phyloP scores from a whole-genome alignment of 139 green algal species.

The Eudorina sp. region DNA sequence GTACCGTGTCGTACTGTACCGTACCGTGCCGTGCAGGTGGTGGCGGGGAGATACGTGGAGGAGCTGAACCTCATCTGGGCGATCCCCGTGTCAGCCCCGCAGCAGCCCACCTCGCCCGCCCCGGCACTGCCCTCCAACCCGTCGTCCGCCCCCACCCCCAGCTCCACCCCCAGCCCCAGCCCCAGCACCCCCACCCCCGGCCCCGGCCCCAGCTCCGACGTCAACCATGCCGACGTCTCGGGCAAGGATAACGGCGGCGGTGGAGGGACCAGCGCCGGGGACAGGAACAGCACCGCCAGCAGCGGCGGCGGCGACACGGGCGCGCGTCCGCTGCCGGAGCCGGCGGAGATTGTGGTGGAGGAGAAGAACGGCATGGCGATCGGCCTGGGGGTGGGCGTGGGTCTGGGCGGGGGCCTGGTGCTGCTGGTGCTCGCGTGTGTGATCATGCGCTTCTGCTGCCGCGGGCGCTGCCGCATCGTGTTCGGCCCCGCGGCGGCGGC shows the following conservation, averaged over 20 bases:
- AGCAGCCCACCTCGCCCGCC: neutral
- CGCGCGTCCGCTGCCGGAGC: neutral
- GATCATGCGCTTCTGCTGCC: neutral
- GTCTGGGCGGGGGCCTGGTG: neutral
- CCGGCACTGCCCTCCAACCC: neutral
- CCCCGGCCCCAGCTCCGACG: neutral
- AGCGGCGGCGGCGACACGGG: neutral
- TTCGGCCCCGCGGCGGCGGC: neutral
- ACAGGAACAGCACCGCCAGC: neutral
- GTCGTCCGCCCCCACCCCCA: neutral
- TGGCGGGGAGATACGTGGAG: conserved; percentile 5
- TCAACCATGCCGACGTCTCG: neutral
- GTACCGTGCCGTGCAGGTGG: neutral
- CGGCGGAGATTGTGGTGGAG: neutral
- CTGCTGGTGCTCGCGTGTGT: neutral
- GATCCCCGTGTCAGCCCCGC: neutral
- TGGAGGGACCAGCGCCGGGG: neutral
- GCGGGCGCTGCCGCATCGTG: neutral
- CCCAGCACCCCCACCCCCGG: neutral
- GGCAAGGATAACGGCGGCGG: neutral
- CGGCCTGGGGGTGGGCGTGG: neutral
- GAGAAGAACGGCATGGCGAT: neutral
- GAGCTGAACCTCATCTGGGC: conserved; percentile 33
- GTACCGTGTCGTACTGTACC: no score
- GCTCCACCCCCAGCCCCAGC: neutral